Base-by-base conservation (phyloP, 202 grass and related monocot species). In the Cymbopogon flexuosus region DNA sequence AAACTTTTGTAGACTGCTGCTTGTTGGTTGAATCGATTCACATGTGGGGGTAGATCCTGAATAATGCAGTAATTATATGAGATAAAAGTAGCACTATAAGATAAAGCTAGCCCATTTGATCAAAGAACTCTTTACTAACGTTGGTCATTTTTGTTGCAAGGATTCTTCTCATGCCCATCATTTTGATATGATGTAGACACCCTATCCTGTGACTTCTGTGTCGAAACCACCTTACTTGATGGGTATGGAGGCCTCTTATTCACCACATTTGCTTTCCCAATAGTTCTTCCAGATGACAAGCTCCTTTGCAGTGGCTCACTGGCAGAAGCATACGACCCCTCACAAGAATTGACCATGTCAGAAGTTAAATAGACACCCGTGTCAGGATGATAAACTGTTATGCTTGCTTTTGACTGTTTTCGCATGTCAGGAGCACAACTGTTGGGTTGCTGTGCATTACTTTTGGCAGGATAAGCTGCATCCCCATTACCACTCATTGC, bases 221-320 rank as follows among this genome's bases (percentile, higher is more conserved):
- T 81, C 61, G 70, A 82, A 72, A 65, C 31, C 73, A 73, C 74
- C 24, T 84, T 88, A 67, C 51, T 83, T 74, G 81, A 57, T 76
- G 84, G 85, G 83, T 91, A 88, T 33, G 92, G 96, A 46, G 88
- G 88, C 73, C 88, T 96, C 67, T 90, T 93, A 78, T 91, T 89
- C 34, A 68, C 63, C 62, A 57, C 29, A 60, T 71, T 86, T 93
- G 85, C 88, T 91, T 88, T 96, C 40, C 77, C 72, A 36, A 72
- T 78, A 79, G 9, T 59, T 72, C 74, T 90, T 86, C 88, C 90
- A 80, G 63, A 90, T 54, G 90, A 89, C 18, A 73, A 67, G 78
- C 84, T 88, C 58, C 62, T 87, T 68, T 86, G 80, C 35, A 85
- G 67, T 75, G 84, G 78, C 75, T 84, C 88, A 62, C 68, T 56